phyloP scores from a whole-genome alignment of 352 stramenopile species.

The Globisporangium perplexum region DNA sequence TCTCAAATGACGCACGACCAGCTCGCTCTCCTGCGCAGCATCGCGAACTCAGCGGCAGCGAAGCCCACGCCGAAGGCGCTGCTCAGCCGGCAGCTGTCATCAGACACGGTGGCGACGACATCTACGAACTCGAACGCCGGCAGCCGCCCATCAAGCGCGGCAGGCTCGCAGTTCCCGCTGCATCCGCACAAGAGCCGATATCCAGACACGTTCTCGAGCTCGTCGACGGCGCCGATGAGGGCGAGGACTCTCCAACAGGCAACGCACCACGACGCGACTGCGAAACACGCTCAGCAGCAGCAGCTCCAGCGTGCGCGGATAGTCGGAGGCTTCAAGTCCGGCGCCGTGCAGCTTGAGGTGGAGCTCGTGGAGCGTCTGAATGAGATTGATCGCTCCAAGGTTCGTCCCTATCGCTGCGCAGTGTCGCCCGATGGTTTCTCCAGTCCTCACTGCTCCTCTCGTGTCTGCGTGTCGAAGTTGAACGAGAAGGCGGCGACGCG shows the following conservation, averaged over 20 bases:
- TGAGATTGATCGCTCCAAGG: constrained; percentile 61
- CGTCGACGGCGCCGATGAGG: constrained; percentile 3
- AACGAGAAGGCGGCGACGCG: constrained; percentile 46
- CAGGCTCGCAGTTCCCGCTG: neutral
- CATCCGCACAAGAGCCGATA: constrained; percentile 1
- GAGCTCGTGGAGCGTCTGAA: constrained; percentile 58
- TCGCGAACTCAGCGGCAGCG: constrained; percentile 12
- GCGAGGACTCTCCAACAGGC: neutral
- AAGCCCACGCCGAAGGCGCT: constrained; percentile 20
- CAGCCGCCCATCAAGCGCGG: constrained; percentile 8
- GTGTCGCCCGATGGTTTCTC: neutral
- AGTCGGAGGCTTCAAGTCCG: constrained; percentile 40
- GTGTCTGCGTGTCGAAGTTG: constrained; percentile 19
- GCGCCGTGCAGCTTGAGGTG: constrained; percentile 47
- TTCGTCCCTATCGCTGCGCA: constrained; percentile 11
- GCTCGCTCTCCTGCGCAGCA: constrained; percentile 29
- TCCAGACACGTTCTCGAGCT: constrained; percentile 7
- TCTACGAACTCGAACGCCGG: neutral
- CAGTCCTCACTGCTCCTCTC: neutral
- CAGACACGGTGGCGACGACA: neutral
- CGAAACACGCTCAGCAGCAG: neutral
- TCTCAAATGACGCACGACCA: constrained; percentile 28
- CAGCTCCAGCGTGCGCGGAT: neutral
- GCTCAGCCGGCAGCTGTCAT: constrained; percentile 9
- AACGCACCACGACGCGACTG: neutral